Conservation (phyloP, 2,329 filamentous ascomycete genomes). For the Sarocladiaceae sp. region DNA sequence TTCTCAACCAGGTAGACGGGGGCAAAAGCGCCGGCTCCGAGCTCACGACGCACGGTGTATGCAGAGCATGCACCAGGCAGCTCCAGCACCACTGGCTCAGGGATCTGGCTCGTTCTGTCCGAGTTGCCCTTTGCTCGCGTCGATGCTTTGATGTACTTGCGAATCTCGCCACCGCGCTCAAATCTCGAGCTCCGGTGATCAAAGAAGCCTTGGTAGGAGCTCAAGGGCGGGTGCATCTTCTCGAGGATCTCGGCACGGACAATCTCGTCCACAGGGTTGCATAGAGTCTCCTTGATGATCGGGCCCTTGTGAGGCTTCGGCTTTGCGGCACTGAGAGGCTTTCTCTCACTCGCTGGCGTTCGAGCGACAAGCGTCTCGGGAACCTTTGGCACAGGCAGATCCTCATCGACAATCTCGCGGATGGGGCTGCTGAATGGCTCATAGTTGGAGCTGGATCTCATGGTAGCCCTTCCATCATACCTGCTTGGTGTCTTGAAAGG, state of each 20-base stretch:
- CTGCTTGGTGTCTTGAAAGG: slow-evolving; percentile 69
- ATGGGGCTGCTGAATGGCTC: slow-evolving; percentile 65
- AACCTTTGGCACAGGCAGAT: not conserved
- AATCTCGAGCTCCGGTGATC: slow-evolving; percentile 60
- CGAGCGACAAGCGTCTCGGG: slow-evolving; percentile 23
- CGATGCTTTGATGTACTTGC: slow-evolving; percentile 68
- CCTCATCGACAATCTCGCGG: slow-evolving; percentile 56
- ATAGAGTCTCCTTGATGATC: slow-evolving; percentile 74
- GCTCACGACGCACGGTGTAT: slow-evolving; percentile 76
- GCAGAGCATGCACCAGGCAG: slow-evolving; percentile 59
- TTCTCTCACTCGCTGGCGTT: slow-evolving; percentile 26
- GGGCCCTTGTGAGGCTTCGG: slow-evolving; percentile 53
- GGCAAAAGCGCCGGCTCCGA: slow-evolving; percentile 90
- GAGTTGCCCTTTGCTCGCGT: slow-evolving; percentile 49
- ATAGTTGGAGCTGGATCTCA: slow-evolving; percentile 21
- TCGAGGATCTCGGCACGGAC: slow-evolving; percentile 70
- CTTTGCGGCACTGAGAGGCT: not conserved
- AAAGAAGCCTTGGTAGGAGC: slow-evolving; percentile 71
- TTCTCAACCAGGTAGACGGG: slow-evolving; percentile 90
- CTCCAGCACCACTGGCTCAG: slow-evolving; percentile 56
- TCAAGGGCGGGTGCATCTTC: slow-evolving; percentile 66
- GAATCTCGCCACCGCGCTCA: slow-evolving; percentile 68
- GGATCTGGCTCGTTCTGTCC: slow-evolving; percentile 55
- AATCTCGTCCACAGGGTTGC: slow-evolving; percentile 79
- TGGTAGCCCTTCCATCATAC: slow-evolving; percentile 26